phyloP scores from a whole-genome alignment of 169 alveolate species.

The Cystoisospora suis region DNA sequence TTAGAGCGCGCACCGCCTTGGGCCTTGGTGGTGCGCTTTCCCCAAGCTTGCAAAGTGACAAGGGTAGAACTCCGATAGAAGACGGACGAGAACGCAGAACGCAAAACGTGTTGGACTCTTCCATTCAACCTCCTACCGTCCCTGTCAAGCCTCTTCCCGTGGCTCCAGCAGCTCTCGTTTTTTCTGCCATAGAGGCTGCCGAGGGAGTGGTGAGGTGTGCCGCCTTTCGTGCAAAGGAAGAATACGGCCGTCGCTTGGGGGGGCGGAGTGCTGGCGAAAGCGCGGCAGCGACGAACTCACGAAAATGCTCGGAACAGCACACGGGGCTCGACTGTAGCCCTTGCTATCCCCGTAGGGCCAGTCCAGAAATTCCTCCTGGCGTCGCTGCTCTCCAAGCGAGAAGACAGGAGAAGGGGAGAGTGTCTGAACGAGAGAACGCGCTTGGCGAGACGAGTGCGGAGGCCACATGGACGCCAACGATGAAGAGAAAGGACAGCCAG shows the following conservation, averaged over 20 bases:
- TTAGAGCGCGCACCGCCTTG: not conserved
- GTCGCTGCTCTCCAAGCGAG: not conserved
- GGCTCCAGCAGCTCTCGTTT: constrained; percentile 4
- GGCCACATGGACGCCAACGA: not conserved
- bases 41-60: no score
- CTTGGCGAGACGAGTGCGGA: not conserved
- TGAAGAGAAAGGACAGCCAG: not conserved
- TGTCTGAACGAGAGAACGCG: not conserved
- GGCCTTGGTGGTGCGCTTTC: no score
- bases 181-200: constrained; percentile 5
- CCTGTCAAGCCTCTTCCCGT: not conserved
- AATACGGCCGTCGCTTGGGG: constrained; percentile 5
- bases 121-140: not conserved
- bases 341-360: no score
- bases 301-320: no score
- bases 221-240: constrained; percentile 9
- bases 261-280: not conserved
- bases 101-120: no score
- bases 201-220: constrained; percentile 19
- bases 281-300: no score
- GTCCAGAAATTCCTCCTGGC: no score
- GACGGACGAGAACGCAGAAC: no score
- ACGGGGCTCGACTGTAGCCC: no score
- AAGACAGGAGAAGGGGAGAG: not conserved
- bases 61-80: no score